Evolutionary conservation across 345 rosid species (phyloP).

Genomic region (Firmiana major): DNA sequence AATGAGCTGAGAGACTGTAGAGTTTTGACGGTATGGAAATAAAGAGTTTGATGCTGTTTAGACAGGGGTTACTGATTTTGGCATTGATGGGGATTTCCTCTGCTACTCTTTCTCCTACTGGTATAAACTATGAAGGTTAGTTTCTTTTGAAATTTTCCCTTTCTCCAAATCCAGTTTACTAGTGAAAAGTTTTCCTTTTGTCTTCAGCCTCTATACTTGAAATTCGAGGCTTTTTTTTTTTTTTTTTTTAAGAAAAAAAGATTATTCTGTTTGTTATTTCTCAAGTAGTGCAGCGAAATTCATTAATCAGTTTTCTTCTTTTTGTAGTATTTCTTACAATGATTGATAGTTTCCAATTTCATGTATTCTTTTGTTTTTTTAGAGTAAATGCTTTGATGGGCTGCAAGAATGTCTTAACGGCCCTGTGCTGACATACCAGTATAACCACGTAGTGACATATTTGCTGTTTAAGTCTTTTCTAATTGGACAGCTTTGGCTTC

Average conservation of each 20-base stretch:
- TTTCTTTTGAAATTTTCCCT: conserved; percentile 15
- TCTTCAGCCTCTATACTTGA: background rate
- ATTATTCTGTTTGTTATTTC: background rate
- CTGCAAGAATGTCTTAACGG: background rate
- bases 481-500: conserved; percentile 11
- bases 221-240: background rate
- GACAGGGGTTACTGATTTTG: conserved; percentile 53
- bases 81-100: conserved; percentile 52
- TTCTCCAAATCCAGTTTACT: background rate
- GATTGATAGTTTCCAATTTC: background rate
- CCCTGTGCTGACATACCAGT: background rate
- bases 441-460: background rate
- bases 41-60: conserved; percentile 41
- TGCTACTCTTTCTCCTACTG: conserved; percentile 94
- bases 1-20: conserved; percentile 24
- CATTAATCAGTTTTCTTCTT: background rate
- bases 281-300: background rate
- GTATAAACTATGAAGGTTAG: conserved; percentile 97
- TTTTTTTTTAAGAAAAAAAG: background rate
- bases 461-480: background rate
- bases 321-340: background rate
- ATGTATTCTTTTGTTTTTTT: background rate
- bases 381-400: background rate
- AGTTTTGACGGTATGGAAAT: conserved; percentile 29
- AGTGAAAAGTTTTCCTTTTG: background rate